Conservation (phyloP, 306 rosid genomes). For the Fragaria iinumae region DNA sequence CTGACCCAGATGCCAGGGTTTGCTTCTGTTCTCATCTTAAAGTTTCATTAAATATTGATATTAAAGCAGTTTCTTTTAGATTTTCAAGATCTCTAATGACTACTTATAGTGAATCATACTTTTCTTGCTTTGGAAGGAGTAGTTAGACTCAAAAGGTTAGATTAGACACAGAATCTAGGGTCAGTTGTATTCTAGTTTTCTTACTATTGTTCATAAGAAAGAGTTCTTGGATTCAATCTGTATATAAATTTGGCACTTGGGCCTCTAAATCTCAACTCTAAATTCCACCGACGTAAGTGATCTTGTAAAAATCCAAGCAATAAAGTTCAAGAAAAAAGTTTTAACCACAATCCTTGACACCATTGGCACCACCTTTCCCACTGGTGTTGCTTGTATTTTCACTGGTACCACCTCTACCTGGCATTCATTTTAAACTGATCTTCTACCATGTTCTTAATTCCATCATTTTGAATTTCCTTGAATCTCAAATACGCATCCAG, state of each 20-base stretch:
- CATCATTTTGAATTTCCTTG: too few relatives aligned
- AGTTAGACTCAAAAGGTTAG: neutral
- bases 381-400: neutral
- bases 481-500: too few relatives aligned
- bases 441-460: too few relatives aligned
- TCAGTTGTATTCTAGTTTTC: neutral
- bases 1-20: slow-evolving; percentile 93
- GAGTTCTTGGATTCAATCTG: neutral
- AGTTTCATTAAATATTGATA: slow-evolving; percentile 4
- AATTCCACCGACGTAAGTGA: neutral
- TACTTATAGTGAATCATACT: neutral
- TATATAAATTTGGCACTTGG: neutral
- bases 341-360: neutral
- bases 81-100: neutral
- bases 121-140: neutral
- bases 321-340: neutral
- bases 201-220: neutral
- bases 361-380: neutral
- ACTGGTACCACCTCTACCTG: neutral
- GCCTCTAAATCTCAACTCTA: neutral
- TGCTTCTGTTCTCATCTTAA: slow-evolving; percentile 29
- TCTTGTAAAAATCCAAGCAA: neutral
- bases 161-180: neutral
- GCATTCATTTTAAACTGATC: too few relatives aligned
- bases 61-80: neutral